Evolutionary conservation across 148 eudicot genomes (phyloP).

Genomic region (Rhododendron vialii): DNA sequence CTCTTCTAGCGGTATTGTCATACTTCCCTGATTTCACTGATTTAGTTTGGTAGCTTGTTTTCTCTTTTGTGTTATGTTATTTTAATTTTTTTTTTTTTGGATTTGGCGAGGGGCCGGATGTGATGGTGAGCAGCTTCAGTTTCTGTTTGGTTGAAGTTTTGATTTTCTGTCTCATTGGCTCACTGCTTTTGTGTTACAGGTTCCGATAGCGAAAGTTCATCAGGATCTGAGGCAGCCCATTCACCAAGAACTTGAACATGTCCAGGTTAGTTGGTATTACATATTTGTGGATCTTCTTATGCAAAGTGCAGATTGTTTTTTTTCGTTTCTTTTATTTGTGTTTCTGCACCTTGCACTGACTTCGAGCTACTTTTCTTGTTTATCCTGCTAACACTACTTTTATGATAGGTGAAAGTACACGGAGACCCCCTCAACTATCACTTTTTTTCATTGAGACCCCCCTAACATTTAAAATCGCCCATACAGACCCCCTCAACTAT

Average conservation of each 20-base stretch:
- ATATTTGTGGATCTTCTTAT: not conserved
- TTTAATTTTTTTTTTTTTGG: not conserved
- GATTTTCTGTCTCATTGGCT: slow-evolving; percentile 8
- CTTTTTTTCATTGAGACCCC: too few relatives aligned
- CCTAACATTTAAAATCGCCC: too few relatives aligned
- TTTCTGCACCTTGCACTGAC: not conserved
- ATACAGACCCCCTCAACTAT: too few relatives aligned
- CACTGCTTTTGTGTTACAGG: slow-evolving; percentile 35
- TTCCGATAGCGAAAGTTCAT: slow-evolving; percentile 68
- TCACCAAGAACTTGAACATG: slow-evolving; percentile 25
- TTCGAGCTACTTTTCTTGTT: not conserved
- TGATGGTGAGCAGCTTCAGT: too few relatives aligned
- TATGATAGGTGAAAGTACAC: too few relatives aligned
- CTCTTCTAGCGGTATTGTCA: slow-evolving; percentile 59
- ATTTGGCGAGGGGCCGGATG: not conserved
- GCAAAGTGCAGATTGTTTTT: not conserved
- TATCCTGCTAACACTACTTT: not conserved
- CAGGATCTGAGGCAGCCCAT: slow-evolving; percentile 35
- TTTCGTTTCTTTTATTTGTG: not conserved
- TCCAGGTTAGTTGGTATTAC: slow-evolving; percentile 15
- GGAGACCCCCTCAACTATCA: too few relatives aligned
- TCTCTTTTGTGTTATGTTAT: not conserved
- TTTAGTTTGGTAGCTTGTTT: not conserved
- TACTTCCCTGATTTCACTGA: not conserved
- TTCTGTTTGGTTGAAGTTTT: not conserved